Evolutionary conservation across 129 eudicot genomes (phyloP).

Genomic region (Tanacetum coccineum): DNA sequence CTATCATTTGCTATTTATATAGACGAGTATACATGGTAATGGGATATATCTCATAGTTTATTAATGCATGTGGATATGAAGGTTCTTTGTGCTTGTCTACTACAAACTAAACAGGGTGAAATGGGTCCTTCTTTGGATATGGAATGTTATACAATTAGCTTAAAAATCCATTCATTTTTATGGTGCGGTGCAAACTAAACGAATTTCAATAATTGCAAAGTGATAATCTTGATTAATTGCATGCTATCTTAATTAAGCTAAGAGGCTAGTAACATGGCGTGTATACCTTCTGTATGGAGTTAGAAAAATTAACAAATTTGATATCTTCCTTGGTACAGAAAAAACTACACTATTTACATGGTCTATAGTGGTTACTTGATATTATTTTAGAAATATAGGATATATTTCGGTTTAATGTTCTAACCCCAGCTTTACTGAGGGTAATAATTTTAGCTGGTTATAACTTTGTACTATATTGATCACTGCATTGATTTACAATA

Average conservation of each 20-base stretch:
- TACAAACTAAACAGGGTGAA: conserved; percentile 6
- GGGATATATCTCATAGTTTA: conserved; percentile 13
- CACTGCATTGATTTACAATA: not conserved
- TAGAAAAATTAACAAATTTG: not conserved
- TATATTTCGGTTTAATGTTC: not conserved
- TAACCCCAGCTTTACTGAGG: conserved; percentile 1
- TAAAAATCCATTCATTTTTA: not conserved
- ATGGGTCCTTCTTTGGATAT: conserved; percentile 10
- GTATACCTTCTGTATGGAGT: not conserved
- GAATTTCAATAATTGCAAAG: too few relatives aligned
- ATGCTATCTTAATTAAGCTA: not conserved
- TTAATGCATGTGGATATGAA: conserved; percentile 25
- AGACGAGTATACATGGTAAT: conserved; percentile 1
- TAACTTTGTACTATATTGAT: not conserved
- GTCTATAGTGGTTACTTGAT: conserved; percentile 9
- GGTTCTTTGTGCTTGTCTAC: conserved; percentile 6
- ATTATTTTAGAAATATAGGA: not conserved
- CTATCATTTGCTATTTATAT: not conserved
- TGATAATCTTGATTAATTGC: too few relatives aligned
- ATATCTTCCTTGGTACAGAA: not conserved
- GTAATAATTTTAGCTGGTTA: conserved; percentile 2
- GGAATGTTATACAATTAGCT: not conserved
- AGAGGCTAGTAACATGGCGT: not conserved
- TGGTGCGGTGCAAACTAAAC: not conserved
- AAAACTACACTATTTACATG: not conserved